Evolutionary conservation across 495 filamentous ascomycete genomes (phyloP).

Genomic region (Pseudomonodictys pantanalensis): DNA sequence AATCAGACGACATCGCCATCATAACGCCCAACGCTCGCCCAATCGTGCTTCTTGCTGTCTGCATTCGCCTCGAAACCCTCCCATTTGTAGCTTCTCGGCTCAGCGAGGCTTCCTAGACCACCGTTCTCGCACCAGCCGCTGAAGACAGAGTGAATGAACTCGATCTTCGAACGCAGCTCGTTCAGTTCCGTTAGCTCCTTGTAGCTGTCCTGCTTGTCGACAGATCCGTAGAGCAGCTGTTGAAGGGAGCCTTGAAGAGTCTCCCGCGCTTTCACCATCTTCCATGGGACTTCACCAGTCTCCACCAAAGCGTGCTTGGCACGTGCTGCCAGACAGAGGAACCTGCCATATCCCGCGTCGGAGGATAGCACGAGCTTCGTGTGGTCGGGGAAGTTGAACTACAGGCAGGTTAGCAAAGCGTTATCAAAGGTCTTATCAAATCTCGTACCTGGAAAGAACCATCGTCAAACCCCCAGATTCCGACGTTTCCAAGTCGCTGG

Average conservation of each 20-base stretch:
- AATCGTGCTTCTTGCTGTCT: slow-evolving; percentile 70
- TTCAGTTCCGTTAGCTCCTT: slow-evolving; percentile 71
- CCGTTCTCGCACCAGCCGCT: slow-evolving; percentile 70
- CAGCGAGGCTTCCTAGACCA: slow-evolving; percentile 59
- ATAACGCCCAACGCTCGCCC: slow-evolving; percentile 77
- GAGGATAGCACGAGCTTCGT: slow-evolving; percentile 84
- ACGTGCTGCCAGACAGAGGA: slow-evolving; percentile 73
- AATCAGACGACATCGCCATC: slow-evolving; percentile 57
- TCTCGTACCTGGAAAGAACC: slow-evolving; percentile 72
- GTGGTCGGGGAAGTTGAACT: slow-evolving; percentile 98
- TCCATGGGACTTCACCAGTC: slow-evolving; percentile 63
- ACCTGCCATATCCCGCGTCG: slow-evolving; percentile 74
- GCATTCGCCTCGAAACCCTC: slow-evolving; percentile 60
- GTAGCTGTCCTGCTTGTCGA: slow-evolving; percentile 40
- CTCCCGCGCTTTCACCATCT: slow-evolving; percentile 60
- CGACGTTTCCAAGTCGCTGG: slow-evolving; percentile 80
- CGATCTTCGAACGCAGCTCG: slow-evolving; percentile 72
- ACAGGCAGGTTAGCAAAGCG: slow-evolving; percentile 15
- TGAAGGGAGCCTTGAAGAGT: slow-evolving; percentile 61
- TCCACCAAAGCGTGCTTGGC: slow-evolving; percentile 61
- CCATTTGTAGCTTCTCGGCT: slow-evolving; percentile 60
- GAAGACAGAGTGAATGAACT: slow-evolving; percentile 67
- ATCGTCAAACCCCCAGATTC: slow-evolving; percentile 85
- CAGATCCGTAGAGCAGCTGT: slow-evolving; percentile 46
- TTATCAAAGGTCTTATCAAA: background rate